Evolutionary conservation across 2,329 filamentous ascomycete genomes (phyloP).

Genomic region (Penicillium sp.): DNA sequence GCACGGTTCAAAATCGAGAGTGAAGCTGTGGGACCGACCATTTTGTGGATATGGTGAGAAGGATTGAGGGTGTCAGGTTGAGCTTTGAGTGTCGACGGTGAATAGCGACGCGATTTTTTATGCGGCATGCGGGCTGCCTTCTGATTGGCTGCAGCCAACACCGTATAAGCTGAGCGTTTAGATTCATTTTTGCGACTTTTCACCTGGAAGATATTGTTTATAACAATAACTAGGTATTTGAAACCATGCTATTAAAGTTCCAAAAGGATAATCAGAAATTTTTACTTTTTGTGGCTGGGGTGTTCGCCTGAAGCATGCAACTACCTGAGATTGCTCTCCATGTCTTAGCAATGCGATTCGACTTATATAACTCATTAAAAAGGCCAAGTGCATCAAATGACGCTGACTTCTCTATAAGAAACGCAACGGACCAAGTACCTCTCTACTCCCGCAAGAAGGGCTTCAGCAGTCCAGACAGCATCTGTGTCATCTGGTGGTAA

Average conservation of each 20-base stretch:
- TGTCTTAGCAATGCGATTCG: constrained; percentile 59
- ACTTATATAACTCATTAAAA: constrained; percentile 26
- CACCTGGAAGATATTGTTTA: neutral
- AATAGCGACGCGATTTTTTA: constrained; percentile 13
- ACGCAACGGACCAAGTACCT: too few species aligned
- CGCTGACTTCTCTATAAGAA: too few species aligned
- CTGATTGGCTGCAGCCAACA: constrained; percentile 14
- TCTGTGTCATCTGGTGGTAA: too few species aligned
- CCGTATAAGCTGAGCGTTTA: neutral
- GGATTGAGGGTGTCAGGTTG: constrained; percentile 1
- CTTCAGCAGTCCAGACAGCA: too few species aligned
- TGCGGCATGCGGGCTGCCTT: constrained; percentile 11
- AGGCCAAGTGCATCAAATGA: too few species aligned
- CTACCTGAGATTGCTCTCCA: constrained; percentile 62
- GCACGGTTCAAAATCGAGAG: constrained; percentile 34
- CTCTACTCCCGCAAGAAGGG: too few species aligned
- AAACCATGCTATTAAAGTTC: too few species aligned
- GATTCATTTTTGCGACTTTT: neutral
- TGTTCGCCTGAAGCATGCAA: too few species aligned
- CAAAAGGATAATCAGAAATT: too few species aligned
- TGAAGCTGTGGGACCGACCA: constrained; percentile 35
- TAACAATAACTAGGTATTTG: neutral
- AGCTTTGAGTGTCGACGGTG: neutral
- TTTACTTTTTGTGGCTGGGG: too few species aligned
- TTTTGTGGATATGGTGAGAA: constrained; percentile 14